Conservation (phyloP, 148 eudicot genomes). For the Nyssa sinensis region DNA sequence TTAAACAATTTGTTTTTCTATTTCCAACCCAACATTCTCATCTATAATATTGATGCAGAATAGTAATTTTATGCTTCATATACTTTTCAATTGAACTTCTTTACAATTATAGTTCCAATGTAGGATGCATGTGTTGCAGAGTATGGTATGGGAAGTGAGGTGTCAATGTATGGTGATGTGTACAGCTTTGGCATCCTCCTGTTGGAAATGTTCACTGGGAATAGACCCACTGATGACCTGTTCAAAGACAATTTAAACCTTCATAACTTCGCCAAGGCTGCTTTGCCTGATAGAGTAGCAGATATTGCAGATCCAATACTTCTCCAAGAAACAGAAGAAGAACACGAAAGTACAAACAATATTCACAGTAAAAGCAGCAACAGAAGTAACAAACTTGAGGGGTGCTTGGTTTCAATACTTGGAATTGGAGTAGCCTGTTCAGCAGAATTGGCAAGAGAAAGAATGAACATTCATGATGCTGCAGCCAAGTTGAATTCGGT, state of each 20-base stretch:
- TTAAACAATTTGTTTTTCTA: too few species aligned
- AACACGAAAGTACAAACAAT: not conserved
- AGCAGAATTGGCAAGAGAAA: not conserved
- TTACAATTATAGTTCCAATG: too few species aligned
- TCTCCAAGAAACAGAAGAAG: not conserved
- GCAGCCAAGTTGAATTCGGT: not conserved
- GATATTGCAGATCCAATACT: not conserved
- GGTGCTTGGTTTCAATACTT: not conserved
- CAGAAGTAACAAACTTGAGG: not conserved
- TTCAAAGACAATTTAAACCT: not conserved
- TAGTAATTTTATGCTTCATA: too few species aligned
- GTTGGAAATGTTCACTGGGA: conserved; percentile 12
- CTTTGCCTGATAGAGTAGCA: not conserved
- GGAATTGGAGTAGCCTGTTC: not conserved
- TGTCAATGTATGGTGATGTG: conserved; percentile 8
- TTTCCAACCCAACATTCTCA: too few species aligned
- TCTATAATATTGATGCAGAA: too few species aligned
- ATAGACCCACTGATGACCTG: conserved; percentile 5
- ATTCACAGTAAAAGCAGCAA: not conserved
- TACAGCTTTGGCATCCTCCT: conserved; percentile 16
- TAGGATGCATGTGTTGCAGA: not conserved
- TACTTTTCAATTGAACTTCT: too few species aligned
- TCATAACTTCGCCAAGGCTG: conserved; percentile 6
- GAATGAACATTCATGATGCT: not conserved
- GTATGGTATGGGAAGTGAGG: conserved; percentile 15